Percentiles rank a stretch among this genome's conserved stretches.
phyloP scores from a whole-genome alignment of 306 rosid genomes.

The Malus asiatica region DNA sequence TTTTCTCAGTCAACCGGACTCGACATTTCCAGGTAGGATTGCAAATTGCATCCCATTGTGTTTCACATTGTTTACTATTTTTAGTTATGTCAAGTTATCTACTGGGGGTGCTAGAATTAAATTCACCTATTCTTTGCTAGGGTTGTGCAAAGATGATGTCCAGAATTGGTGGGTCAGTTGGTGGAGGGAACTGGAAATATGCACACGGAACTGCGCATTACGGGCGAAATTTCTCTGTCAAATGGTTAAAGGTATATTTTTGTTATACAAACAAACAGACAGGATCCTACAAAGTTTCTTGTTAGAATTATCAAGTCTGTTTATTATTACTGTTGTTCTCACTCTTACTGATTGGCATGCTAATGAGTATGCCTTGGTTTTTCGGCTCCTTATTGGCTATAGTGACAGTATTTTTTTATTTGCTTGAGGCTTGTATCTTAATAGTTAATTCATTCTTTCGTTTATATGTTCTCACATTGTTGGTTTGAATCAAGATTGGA shows the following conservation, averaged over 20 bases:
- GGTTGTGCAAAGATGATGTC: constrained; percentile 99
- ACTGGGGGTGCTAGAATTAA: constrained; percentile 5
- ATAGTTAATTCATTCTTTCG: neutral
- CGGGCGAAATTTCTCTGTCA: constrained; percentile 87
- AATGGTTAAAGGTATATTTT: constrained; percentile 80
- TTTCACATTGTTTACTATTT: neutral
- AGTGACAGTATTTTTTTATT: neutral
- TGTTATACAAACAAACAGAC: neutral
- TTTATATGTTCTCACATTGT: neutral
- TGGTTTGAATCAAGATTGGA: neutral
- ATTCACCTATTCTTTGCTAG: constrained; percentile 35
- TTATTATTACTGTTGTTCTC: neutral
- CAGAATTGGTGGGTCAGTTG: constrained; percentile 91
- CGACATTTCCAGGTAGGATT: constrained; percentile 87
- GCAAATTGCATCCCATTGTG: neutral
- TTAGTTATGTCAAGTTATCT: neutral
- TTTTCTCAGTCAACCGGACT: constrained; percentile 98
- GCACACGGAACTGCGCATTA: constrained; percentile 99
- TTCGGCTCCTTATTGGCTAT: neutral
- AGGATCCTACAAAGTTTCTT: neutral
- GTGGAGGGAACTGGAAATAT: constrained; percentile 99
- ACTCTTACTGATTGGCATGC: neutral
- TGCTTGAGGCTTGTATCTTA: neutral
- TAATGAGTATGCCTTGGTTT: neutral
- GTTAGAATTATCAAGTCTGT: neutral